Base-by-base conservation (phyloP, 2,329 filamentous ascomycete species). In the Alternaria gansuensis region DNA sequence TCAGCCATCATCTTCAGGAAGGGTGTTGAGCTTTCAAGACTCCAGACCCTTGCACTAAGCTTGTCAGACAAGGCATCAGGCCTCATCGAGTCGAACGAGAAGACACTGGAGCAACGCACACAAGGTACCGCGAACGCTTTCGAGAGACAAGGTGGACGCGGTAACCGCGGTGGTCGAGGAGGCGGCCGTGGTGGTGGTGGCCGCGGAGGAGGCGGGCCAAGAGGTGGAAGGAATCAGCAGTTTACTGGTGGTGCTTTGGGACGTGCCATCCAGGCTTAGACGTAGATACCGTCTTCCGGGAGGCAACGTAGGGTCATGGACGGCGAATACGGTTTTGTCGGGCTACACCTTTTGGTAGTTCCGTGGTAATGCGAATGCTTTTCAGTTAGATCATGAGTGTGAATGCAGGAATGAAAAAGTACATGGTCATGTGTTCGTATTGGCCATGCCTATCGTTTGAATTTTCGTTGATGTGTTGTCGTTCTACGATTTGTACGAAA, bases 1-100 rank as follows among this genome's bases (percentile, higher is more conserved):
- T 89, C 91, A 69, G 96, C 92, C 51, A 92, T 99, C 80, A 95
- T 98, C 82, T 99, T 99, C 91, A 90, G 95, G 80, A 98, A 99
- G 88, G 96, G 95, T 59, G 95, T 99, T 64, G 96, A 99, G 85
- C 88, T 99, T 66, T 97, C 92, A 75, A 89, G 96, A 70, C 87
- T 99, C 66, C 95, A 99, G 82, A 97, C 92, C 78, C 85, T 99
- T 75, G 93, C 96, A 31, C 88, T 99, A 66, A 95, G 93, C 9
- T 85, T 99, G 51, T 92, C 91, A 59, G 95, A 99, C 83, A 99
- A 98, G 86, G 94, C 95, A 58, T 96, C 93, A 77, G 88, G 90
- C 52, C 89, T 99, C 60, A 97, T 98, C 76, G 96, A 99, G 85
- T 89, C 89, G 70, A 99, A 99, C 82, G 95, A 99, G 84, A 90